Evolutionary conservation across 305 asterid species (phyloP), one percentile per base, ranked within the genome.

Genomic region (Solanum chacoense): DNA sequence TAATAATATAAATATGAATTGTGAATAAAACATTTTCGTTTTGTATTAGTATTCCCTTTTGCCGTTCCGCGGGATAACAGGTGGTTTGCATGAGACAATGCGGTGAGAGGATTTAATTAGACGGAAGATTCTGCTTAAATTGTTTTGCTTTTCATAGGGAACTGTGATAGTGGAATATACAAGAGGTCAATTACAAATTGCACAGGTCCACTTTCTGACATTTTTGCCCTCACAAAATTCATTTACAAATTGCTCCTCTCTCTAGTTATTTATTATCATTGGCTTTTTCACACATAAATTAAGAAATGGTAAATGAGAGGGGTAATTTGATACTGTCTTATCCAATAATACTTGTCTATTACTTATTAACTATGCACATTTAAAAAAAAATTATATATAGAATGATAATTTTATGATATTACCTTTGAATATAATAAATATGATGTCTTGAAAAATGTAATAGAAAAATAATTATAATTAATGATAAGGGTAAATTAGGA

Each of bases 151-250:
- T 80, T 63, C 67, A 65, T 87, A 14, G 85, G 89, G 88, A 88
- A 50, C 16, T 11, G 93, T 87, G 91, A 80, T 34, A 36, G 14
- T 85, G 88, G 93, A 91, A 93, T 88, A 91, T 67, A 89, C 24
- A 89, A 79, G 45, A 90, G 35, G 35, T 45, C 24, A 13, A 38
- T 38, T 79, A 38, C 65, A 79, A 24, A n/a, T 88, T 93, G 85
- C 92, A 31, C 12, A 90, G 85, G 29, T 45, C 72, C 88, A 36
- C 29, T 80, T 69, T 59, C 84, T 20, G 26, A 88, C 28, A 72
- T 14, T 81, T 81, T 81, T 42, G 34, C 71, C 71, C 71, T 81
- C 38, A 28, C 7, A n/a, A n/a, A 4, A 20, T 22, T 76, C 37
- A n/a, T n/a, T 18, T 50, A 50, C n/a, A 50, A 7, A 50, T 7